Conservation (phyloP, 2,329 filamentous ascomycete species). For the Cephalotrichum gorgonifer region DNA sequence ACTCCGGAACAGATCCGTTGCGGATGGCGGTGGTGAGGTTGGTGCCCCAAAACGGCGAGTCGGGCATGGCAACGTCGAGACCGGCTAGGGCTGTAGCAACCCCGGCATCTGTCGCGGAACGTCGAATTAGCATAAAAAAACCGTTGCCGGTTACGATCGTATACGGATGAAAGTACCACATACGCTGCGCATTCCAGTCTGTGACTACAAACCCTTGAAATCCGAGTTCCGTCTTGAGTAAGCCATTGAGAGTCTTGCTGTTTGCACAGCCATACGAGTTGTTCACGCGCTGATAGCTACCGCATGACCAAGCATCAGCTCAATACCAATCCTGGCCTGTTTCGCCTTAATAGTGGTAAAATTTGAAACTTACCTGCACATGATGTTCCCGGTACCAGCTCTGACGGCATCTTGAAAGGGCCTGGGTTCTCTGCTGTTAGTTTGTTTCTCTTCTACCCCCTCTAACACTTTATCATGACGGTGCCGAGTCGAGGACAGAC, state of each 20-base stretch:
- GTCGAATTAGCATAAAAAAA: too few species aligned
- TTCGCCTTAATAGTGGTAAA: too few species aligned
- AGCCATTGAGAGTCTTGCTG: conserved; percentile 53
- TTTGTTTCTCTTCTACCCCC: too few species aligned
- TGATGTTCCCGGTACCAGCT: conserved; percentile 46
- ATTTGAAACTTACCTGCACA: too few species aligned
- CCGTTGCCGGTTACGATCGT: too few species aligned
- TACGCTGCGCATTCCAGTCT: too few species aligned
- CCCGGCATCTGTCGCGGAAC: background rate
- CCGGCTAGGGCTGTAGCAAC: conserved; percentile 14
- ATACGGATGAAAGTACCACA: too few species aligned
- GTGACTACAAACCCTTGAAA: conserved; percentile 40
- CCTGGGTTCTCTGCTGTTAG: too few species aligned
- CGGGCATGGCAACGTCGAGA: background rate
- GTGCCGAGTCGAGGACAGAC: too few species aligned
- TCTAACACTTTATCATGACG: too few species aligned
- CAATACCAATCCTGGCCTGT: too few species aligned
- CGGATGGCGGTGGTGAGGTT: background rate
- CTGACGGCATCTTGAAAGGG: conserved; percentile 59
- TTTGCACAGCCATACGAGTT: conserved; percentile 64
- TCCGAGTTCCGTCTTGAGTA: conserved; percentile 52
- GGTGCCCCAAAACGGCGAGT: conserved; percentile 3
- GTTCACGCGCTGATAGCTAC: conserved; percentile 65
- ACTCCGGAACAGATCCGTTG: background rate
- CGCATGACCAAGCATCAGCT: too few species aligned